A percentile compares a stretch with the other conserved stretches of the same genome.
phyloP scores from a whole-genome alignment of 805 yeast genomes.

The Yarrowia alimentaria region DNA sequence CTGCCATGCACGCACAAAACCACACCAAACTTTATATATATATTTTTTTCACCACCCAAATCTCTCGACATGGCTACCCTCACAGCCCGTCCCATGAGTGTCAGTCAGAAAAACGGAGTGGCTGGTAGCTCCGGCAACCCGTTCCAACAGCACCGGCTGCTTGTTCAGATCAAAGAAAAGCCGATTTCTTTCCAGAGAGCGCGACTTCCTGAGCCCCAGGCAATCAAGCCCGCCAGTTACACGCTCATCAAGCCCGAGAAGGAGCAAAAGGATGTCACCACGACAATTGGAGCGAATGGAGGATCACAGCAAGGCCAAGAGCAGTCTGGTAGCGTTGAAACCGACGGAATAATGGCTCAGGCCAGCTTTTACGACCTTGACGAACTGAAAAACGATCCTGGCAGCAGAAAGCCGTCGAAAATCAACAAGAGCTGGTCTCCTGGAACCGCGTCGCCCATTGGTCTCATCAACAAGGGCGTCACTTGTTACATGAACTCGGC shows the following conservation, averaged over 20 bases:
- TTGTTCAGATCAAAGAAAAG: slow-evolving; percentile 22
- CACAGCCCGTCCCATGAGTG: too few species aligned
- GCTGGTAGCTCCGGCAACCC: slow-evolving; percentile 3
- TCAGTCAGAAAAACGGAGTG: too few species aligned
- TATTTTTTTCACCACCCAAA: too few species aligned
- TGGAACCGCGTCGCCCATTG: slow-evolving; percentile 47
- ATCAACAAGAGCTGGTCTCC: slow-evolving; percentile 41
- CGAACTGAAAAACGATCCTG: slow-evolving; percentile 46
- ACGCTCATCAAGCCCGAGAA: slow-evolving; percentile 41
- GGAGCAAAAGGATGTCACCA: background rate
- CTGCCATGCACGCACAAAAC: too few species aligned
- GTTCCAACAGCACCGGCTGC: slow-evolving; percentile 25
- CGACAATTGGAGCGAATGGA: background rate
- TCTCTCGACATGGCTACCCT: too few species aligned
- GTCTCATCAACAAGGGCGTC: slow-evolving; percentile 86
- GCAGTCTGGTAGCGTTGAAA: too few species aligned
- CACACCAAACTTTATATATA: too few species aligned
- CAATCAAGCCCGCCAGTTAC: slow-evolving; percentile 51
- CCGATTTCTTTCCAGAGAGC: slow-evolving; percentile 55
- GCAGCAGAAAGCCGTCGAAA: slow-evolving; percentile 70
- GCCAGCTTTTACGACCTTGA: too few species aligned
- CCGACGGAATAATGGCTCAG: too few species aligned
- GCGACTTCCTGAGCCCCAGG: slow-evolving; percentile 50
- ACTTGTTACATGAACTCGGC: slow-evolving; percentile 97
- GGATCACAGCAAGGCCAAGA: slow-evolving; percentile 27